Evolutionary conservation across 495 filamentous ascomycete species (phyloP).

Genomic region (Penicillium alfredii): DNA sequence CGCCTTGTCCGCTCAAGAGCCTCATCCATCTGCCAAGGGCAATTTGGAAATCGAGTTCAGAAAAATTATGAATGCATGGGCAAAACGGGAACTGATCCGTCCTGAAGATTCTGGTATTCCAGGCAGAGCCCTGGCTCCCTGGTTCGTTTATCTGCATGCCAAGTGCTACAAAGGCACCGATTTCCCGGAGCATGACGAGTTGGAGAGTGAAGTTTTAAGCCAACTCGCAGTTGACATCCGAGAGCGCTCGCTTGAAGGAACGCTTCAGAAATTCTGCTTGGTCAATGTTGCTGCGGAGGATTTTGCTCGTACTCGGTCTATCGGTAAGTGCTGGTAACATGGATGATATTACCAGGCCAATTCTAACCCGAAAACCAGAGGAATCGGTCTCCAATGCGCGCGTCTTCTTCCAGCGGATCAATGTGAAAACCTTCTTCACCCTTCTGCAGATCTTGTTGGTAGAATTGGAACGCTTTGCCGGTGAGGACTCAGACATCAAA

Average conservation of each 20-base stretch:
- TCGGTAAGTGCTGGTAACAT: conserved; percentile 44
- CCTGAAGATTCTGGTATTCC: conserved; percentile 46
- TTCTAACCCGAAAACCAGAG: conserved; percentile 28
- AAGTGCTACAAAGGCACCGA: conserved; percentile 69
- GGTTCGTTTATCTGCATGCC: conserved; percentile 86
- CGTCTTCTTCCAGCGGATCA: conserved; percentile 71
- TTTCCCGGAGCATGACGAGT: conserved; percentile 68
- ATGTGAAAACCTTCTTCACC: conserved; percentile 72
- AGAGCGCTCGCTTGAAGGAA: conserved; percentile 57
- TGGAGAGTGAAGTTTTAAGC: conserved; percentile 80
- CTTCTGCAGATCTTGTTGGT: conserved; percentile 67
- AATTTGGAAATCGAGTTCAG: conserved; percentile 82
- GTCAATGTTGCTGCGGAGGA: conserved; percentile 82
- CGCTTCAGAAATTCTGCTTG: conserved; percentile 71
- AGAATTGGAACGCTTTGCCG: conserved; percentile 55
- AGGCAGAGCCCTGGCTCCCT: conserved; percentile 56
- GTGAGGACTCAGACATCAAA: conserved; percentile 40
- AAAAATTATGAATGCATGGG: conserved; percentile 57
- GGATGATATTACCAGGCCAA: conserved; percentile 1
- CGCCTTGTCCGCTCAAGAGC: conserved; percentile 63
- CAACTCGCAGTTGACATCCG: conserved; percentile 70
- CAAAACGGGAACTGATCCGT: conserved; percentile 51
- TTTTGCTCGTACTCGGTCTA: conserved; percentile 55
- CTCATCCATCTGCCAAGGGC: conserved; percentile 61
- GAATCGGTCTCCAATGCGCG: conserved; percentile 48